A percentile compares a stretch with the other conserved stretches of the same genome.
These are phyloP conservation scores for Cicer judaicum DNA, from an alignment of 306 rosid genomes.

Conservation along the genomic window DNA sequence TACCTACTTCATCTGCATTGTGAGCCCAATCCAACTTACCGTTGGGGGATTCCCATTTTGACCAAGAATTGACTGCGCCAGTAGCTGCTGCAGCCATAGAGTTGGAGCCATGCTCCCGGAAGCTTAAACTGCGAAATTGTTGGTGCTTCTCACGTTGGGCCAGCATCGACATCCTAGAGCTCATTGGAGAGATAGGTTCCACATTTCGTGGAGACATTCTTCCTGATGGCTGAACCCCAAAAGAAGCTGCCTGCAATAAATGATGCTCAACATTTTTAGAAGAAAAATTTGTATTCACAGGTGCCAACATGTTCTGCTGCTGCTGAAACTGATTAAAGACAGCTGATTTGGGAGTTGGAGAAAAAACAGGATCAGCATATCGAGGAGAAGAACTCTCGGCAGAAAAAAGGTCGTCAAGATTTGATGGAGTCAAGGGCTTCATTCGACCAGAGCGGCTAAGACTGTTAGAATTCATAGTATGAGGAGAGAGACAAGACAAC, in stretches of 20 bases:
- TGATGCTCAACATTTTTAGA: conserved; percentile 69
- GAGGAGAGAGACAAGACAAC: conserved; percentile 71
- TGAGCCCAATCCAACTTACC: conserved; percentile 86
- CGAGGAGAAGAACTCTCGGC: conserved; percentile 89
- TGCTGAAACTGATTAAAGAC: conserved; percentile 89
- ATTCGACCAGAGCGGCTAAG: conserved; percentile 78
- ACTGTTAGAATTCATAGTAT: conserved; percentile 64
- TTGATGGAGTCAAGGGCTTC: conserved; percentile 75
- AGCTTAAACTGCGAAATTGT: conserved; percentile 95
- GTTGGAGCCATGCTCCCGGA: conserved; percentile 80
- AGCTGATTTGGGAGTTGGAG: conserved; percentile 91
- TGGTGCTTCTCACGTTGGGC: conserved; percentile 85
- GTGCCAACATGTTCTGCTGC: conserved; percentile 83
- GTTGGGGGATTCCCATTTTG: conserved; percentile 84
- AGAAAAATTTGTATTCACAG: conserved; percentile 80
- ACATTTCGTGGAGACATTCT: conserved; percentile 85
- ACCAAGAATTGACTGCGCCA: conserved; percentile 65
- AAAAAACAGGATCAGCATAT: conserved; percentile 77
- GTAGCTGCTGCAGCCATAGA: conserved; percentile 50
- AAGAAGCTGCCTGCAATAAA: conserved; percentile 71
- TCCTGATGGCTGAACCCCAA: conserved; percentile 75
- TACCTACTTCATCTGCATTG: conserved; percentile 68
- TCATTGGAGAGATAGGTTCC: conserved; percentile 88
- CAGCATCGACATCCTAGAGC: conserved; percentile 75
- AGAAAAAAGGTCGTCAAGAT: conserved; percentile 88